Base-by-base conservation (phyloP, 2,329 filamentous ascomycete genomes). In the Fusarium sp. region DNA sequence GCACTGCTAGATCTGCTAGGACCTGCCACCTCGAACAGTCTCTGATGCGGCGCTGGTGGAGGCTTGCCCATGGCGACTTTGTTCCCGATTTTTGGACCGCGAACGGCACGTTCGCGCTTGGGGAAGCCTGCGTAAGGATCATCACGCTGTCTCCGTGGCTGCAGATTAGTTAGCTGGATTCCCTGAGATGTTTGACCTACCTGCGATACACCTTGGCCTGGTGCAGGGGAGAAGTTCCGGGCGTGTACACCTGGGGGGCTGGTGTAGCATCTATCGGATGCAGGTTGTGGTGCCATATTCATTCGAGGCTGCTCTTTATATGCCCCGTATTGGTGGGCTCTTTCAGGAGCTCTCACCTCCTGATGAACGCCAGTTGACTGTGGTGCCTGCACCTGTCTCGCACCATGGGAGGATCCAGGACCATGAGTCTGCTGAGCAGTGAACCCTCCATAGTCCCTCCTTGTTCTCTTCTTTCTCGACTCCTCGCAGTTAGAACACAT, bases 131-230 rank as follows among this genome's bases (percentile, higher is more conserved):
- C 17, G 18, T 36, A n/a, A 20, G 27, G 8, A 20, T 20, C 44
- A 15, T 25, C 9, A 10, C 11, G 13, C 4, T 44, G 27, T 33
- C 14, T n/a, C 4, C 20, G 52, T 10, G 42, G 20, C 64, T 69
- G 65, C 3, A 64, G 22, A 38, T 44, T 31, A 2, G 50, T 69
- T 33, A 68, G 50, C 31, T 69, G 31, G 20, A 47, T 69, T 39
- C 58, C 65, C 7, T 11, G 25, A 41, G 15, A 20, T 46, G 41
- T 22, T 5, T 25, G 11, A 53, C 45, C 46, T 69, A 68, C 57
- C 57, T 68, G 57, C 35, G 18, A 25, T 39, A 45, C 41, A 14
- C 41, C 29, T 35, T 50, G 65, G 25, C n/a, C 20, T 41, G 52
- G 22, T 29, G 47, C 27, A 8, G 18, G 50, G 44, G 31, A 38